Evolutionary conservation across 768 basidiomycete species (phyloP), one percentile per base, ranked within the genome.

Genomic region (Ramaria sp.): DNA sequence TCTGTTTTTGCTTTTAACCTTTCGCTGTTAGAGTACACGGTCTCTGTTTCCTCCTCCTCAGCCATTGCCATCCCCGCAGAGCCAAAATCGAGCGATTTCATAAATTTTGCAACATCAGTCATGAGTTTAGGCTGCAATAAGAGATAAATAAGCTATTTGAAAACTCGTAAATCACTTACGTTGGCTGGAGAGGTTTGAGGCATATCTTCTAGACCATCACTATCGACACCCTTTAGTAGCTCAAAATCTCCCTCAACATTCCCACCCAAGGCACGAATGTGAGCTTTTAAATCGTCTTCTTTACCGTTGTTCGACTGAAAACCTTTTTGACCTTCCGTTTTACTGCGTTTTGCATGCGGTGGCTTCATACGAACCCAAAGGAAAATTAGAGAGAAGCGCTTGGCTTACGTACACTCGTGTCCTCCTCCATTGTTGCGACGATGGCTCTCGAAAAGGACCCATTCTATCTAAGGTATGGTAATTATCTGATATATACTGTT

Each of bases 391-490:
- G 24, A 43, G 53, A 54, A 30, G 27, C 45, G 53, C 53, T 31
- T 30, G 30, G 53, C n/a, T 54, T 54, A 54, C 53, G 53, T 54
- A 54, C 13, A 17, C 42, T 45, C 11, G 7, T 49, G 31, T 37
- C 48, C 48, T 49, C 13, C n/a, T 33, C 46, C 46, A 33, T 19
- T 31, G 13, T 31, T 10, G 19, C 45, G 19, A 38, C 45, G 7
- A 57, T 57, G 55, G 63, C 70, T 30, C 68, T 71, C 65, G 85
- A 86, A 60, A 84, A 77, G 62, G 87, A 90, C 64, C 86, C 86
- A 1, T 90, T 90, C 70, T 90, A 89, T 69, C 75, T 89, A 60
- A 79, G 87, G 87, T 84, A 69, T 19, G 76, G 65, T 20, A 31
- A 54, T 13, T 59, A 43, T 24, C 43, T 39, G 11, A 49, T 55